These are phyloP conservation scores for Aspergillus vadensis DNA, from an alignment of 2,329 filamentous ascomycete genomes.

Conservation along the genomic window DNA sequence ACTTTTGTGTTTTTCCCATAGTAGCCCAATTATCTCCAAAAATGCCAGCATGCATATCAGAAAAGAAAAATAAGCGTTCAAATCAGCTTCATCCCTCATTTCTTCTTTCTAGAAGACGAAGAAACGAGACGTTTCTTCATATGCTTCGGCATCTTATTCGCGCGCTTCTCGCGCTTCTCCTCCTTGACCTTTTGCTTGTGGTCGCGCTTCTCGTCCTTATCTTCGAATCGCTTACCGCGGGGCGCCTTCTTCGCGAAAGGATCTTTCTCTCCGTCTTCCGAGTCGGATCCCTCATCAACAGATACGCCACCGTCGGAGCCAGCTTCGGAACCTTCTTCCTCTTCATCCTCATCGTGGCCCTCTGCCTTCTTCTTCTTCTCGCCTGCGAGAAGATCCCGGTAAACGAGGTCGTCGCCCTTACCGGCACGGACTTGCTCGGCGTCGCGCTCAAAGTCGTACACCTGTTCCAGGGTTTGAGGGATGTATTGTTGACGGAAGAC, in stretches of 20 bases:
- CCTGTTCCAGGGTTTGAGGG: slow-evolving; percentile 90
- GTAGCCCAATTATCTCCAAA: not conserved
- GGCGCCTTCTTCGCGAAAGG: slow-evolving; percentile 68
- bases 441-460: slow-evolving; percentile 94
- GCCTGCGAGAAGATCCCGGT: slow-evolving; percentile 79
- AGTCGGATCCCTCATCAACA: slow-evolving; percentile 31
- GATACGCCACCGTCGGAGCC: slow-evolving; percentile 41
- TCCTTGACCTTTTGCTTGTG: slow-evolving; percentile 94
- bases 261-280: slow-evolving; percentile 46
- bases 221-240: slow-evolving; percentile 80
- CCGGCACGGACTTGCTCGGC: slow-evolving; percentile 74
- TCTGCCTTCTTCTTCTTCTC: slow-evolving; percentile 39
- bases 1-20: slow-evolving; percentile 8
- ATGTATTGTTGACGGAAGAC: slow-evolving; percentile 97
- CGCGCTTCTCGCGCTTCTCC: slow-evolving; percentile 88
- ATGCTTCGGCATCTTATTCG: slow-evolving; percentile 95
- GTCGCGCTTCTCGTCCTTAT: slow-evolving; percentile 84
- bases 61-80: too few relatives aligned
- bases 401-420: slow-evolving; percentile 75
- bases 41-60: too few relatives aligned
- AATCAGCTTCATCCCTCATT: slow-evolving; percentile 23
- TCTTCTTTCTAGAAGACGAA: slow-evolving; percentile 38
- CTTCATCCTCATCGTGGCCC: slow-evolving; percentile 35
- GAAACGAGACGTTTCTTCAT: slow-evolving; percentile 69
- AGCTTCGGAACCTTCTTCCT: slow-evolving; percentile 32